Conservation (phyloP, 2,329 filamentous ascomycete genomes). For the Pestalotiopsis sp. region DNA sequence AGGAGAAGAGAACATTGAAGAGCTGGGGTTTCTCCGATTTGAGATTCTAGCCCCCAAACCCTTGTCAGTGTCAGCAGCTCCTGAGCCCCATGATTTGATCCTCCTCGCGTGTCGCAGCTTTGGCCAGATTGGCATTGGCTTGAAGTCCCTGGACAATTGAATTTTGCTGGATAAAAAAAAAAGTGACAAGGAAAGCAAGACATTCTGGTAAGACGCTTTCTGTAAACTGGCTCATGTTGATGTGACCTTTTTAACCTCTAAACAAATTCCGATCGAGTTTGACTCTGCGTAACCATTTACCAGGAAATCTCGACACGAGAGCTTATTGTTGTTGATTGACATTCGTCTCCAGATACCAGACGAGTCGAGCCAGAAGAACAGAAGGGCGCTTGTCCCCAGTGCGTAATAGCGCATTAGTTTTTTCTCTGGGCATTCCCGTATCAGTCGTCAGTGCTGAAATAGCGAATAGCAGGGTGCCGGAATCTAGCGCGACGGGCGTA, state of each 20-base stretch:
- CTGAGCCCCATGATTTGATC: neutral
- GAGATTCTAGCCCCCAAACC: neutral
- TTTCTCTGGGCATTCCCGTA: neutral
- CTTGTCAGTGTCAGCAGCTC: neutral
- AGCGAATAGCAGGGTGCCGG: neutral
- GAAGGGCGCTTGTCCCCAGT: neutral
- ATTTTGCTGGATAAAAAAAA: conserved; percentile 3
- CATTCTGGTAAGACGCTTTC: neutral
- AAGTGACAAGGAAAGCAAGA: neutral
- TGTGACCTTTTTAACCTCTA: neutral
- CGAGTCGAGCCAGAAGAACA: neutral
- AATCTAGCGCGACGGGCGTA: neutral
- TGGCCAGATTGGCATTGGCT: conserved; percentile 6
- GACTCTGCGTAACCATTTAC: neutral
- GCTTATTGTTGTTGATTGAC: neutral
- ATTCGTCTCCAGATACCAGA: neutral
- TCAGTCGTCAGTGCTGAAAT: conserved; percentile 1
- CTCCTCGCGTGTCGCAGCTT: neutral
- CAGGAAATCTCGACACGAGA: neutral
- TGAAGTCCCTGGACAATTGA: neutral
- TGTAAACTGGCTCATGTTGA: neutral
- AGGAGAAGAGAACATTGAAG: neutral
- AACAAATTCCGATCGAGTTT: neutral
- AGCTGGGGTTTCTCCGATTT: neutral
- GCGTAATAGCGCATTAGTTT: conserved; percentile 12